Evolutionary conservation across 305 asterid genomes (phyloP).

Genomic region (Solanum hybrid): DNA sequence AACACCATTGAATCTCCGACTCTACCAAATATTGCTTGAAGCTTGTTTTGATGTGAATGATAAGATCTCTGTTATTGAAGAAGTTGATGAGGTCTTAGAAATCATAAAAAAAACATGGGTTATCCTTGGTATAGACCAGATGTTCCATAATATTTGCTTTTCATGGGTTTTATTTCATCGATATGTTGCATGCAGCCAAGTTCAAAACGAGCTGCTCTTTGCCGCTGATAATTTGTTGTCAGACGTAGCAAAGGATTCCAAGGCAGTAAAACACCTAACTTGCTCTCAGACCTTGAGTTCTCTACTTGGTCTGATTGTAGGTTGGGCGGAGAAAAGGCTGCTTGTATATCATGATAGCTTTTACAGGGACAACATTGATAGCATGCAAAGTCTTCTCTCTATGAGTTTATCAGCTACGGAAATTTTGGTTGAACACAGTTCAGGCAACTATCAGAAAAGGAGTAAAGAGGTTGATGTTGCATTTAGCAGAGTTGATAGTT

Average conservation of each 20-base stretch:
- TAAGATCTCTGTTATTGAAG: constrained; percentile 56
- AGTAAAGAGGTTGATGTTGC: constrained; percentile 42
- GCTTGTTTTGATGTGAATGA: constrained; percentile 75
- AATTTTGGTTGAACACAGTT: constrained; percentile 31
- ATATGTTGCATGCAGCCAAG: constrained; percentile 46
- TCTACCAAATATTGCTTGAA: constrained; percentile 58
- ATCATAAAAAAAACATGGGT: constrained; percentile 77
- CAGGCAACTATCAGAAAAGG: constrained; percentile 30
- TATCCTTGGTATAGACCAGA: constrained; percentile 59
- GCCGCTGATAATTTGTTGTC: constrained; percentile 53
- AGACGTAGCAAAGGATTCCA: constrained; percentile 51
- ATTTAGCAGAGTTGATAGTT: constrained; percentile 44
- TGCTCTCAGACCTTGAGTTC: constrained; percentile 46
- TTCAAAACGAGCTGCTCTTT: constrained; percentile 57
- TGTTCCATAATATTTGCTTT: constrained; percentile 60
- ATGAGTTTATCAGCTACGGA: constrained; percentile 49
- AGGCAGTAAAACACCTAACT: constrained; percentile 32
- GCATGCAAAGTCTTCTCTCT: constrained; percentile 55
- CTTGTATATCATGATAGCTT: constrained; percentile 51
- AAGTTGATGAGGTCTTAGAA: constrained; percentile 78
- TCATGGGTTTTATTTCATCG: constrained; percentile 66
- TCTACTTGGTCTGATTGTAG: constrained; percentile 31
- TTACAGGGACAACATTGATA: constrained; percentile 59
- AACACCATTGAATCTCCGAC: constrained; percentile 57
- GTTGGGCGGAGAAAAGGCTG: constrained; percentile 65